Conservation (phyloP, 169 alveolate species). For the Amoebophrya sp. region DNA sequence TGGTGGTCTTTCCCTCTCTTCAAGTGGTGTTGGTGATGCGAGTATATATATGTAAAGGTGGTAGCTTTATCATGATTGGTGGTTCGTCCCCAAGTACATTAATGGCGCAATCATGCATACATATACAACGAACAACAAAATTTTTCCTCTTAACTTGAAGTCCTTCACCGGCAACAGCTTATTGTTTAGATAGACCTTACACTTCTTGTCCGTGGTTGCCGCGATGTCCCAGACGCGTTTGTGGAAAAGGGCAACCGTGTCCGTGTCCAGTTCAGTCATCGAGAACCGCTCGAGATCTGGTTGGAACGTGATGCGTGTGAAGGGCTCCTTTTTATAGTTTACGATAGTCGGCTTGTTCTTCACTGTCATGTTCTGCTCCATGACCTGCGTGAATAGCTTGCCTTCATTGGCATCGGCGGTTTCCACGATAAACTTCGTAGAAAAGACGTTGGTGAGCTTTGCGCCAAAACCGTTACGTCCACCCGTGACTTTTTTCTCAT, state of each 20-base stretch:
- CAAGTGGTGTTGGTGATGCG: too few relatives aligned
- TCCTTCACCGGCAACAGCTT: too few relatives aligned
- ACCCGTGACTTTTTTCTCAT: constrained; percentile 93
- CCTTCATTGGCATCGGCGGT: constrained; percentile 82
- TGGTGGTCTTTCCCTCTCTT: too few relatives aligned
- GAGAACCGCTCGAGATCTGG: constrained; percentile 85
- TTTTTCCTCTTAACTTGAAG: too few relatives aligned
- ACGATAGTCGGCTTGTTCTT: constrained; percentile 50
- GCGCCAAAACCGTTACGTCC: constrained; percentile 99
- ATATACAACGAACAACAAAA: too few relatives aligned
- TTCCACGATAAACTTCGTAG: constrained; percentile 87
- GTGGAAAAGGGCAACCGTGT: constrained; percentile 66
- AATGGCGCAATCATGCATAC: too few relatives aligned
- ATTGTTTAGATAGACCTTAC: not conserved
- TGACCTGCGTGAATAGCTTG: constrained; percentile 52
- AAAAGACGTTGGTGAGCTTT: constrained; percentile 94
- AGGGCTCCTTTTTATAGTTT: constrained; percentile 48
- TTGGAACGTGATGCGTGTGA: constrained; percentile 79
- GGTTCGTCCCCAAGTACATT: too few relatives aligned
- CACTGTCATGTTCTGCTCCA: constrained; percentile 54
- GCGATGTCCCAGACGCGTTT: constrained; percentile 98
- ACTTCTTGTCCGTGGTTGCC: constrained; percentile 77
- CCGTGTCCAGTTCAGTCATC: constrained; percentile 54
- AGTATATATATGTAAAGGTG: too few relatives aligned
- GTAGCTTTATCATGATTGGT: too few relatives aligned